Evolutionary conservation across 352 stramenopile genomes (phyloP).

Genomic region (Lagenidium giganteum): DNA sequence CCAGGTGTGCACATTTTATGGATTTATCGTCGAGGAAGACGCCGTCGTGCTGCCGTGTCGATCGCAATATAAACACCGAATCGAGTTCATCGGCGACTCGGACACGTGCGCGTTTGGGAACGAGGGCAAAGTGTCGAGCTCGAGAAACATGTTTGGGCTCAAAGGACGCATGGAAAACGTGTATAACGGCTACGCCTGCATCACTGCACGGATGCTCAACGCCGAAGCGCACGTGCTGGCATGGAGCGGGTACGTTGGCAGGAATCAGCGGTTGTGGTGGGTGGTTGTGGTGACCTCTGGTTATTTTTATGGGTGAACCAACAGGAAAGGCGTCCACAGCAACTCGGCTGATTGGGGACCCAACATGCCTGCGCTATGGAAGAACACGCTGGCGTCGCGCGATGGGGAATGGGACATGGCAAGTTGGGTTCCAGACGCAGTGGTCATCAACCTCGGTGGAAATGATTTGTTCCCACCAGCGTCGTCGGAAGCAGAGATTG

Average conservation of each 20-base stretch:
- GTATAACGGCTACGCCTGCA: conserved; percentile 72
- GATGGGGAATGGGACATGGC: conserved; percentile 51
- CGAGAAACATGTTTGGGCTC: conserved; percentile 66
- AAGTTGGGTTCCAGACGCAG: conserved; percentile 56
- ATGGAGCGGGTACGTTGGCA: conserved; percentile 63
- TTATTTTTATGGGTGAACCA: conserved; percentile 4
- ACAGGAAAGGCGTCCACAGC: conserved; percentile 74
- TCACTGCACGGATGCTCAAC: conserved; percentile 67
- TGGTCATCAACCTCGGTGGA: conserved; percentile 65
- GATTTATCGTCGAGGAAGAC: conserved; percentile 58
- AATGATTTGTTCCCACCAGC: conserved; percentile 72
- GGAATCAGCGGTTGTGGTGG: not conserved
- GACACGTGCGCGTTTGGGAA: conserved; percentile 72
- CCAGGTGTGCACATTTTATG: conserved; percentile 81
- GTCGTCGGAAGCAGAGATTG: conserved; percentile 67
- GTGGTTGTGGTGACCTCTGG: not conserved
- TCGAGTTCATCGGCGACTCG: conserved; percentile 74
- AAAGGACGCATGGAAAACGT: conserved; percentile 79
- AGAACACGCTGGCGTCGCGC: conserved; percentile 59
- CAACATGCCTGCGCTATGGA: conserved; percentile 67
- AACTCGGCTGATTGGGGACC: conserved; percentile 71
- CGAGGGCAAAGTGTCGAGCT: conserved; percentile 52
- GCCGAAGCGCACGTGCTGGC: conserved; percentile 63
- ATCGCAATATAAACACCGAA: no score
- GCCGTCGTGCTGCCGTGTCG: conserved; percentile 45